Evolutionary conservation across 2,329 filamentous ascomycete species (phyloP).

Genomic region (Xylariaceae sp.): DNA sequence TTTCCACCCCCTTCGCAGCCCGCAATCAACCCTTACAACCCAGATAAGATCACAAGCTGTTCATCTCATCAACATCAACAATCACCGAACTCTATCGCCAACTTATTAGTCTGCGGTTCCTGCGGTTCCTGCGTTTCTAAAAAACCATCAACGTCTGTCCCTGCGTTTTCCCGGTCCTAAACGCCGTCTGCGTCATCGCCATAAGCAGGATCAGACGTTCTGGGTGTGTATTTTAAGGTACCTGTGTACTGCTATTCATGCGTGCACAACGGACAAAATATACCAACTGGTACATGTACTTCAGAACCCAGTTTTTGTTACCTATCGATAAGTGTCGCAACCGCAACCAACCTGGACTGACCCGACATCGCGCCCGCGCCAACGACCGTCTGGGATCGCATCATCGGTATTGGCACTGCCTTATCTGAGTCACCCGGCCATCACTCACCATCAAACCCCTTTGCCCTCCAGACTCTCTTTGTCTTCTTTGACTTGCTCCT

Average conservation of each 20-base stretch:
- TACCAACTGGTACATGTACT: too few relatives aligned
- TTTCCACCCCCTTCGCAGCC: too few relatives aligned
- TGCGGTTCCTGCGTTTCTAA: too few relatives aligned
- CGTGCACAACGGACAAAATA: too few relatives aligned
- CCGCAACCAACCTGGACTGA: not conserved
- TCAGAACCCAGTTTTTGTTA: slow-evolving; percentile 3
- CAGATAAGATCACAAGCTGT: too few relatives aligned
- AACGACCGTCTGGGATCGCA: slow-evolving; percentile 11
- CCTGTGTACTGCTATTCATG: not conserved
- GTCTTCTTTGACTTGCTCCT: slow-evolving; percentile 8
- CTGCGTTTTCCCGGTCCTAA: too few relatives aligned
- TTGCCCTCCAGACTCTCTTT: slow-evolving; percentile 11
- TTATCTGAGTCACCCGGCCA: slow-evolving; percentile 28
- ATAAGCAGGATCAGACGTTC: not conserved
- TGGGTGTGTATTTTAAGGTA: too few relatives aligned
- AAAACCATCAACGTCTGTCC: too few relatives aligned
- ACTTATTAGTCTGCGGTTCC: too few relatives aligned
- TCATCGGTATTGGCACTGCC: slow-evolving; percentile 5
- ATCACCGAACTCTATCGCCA: too few relatives aligned
- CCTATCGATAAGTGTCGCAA: not conserved
- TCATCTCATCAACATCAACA: too few relatives aligned
- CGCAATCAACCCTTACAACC: too few relatives aligned
- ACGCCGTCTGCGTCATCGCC: slow-evolving; percentile 4
- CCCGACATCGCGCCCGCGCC: not conserved
- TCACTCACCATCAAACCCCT: slow-evolving; percentile 5